Percentiles rank a stretch among this genome's conserved stretches.
phyloP scores from a whole-genome alignment of 2,329 filamentous ascomycete genomes.

The Amesomyces nigricolor region DNA sequence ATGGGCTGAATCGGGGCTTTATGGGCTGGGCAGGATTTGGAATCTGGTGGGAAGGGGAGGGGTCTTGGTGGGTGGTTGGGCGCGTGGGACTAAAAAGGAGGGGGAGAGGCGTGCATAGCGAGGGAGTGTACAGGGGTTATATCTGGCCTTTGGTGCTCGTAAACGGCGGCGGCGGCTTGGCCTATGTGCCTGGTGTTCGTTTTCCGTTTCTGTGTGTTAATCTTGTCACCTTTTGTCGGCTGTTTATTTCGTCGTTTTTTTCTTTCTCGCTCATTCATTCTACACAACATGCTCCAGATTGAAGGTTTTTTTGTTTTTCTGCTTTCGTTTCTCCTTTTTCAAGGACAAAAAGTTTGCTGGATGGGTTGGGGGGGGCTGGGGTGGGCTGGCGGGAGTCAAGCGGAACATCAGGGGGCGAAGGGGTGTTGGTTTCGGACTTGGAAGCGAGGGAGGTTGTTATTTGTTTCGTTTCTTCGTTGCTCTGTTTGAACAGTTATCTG shows the following conservation, averaged over 20 bases:
- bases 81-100: constrained; percentile 15
- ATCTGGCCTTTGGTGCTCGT: constrained; percentile 20
- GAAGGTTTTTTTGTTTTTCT: constrained; percentile 20
- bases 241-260: constrained; percentile 21
- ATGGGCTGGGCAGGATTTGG: constrained; percentile 8
- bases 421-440: constrained; percentile 23
- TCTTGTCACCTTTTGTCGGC: constrained; percentile 17
- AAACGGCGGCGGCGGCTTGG: constrained; percentile 27
- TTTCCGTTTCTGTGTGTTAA: constrained; percentile 29
- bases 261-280: constrained; percentile 12
- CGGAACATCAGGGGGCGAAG: constrained; percentile 24
- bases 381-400: constrained; percentile 17
- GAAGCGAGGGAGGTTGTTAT: constrained; percentile 19
- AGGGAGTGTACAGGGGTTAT: constrained; percentile 24
- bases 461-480: constrained; percentile 4
- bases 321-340: constrained; percentile 16
- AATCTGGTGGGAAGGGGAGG: background rate
- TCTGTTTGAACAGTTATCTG: constrained; percentile 8
- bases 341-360: constrained; percentile 20
- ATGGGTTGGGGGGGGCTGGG: constrained; percentile 1
- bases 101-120: constrained; percentile 24
- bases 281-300: constrained; percentile 16
- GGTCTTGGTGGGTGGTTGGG: background rate
- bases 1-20: constrained; percentile 14
- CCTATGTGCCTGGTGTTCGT: constrained; percentile 18